Evolutionary conservation across 2,329 filamentous ascomycete genomes (phyloP), one percentile per base, ranked within the genome.

Genomic region (Rhinocladiella mackenziei): DNA sequence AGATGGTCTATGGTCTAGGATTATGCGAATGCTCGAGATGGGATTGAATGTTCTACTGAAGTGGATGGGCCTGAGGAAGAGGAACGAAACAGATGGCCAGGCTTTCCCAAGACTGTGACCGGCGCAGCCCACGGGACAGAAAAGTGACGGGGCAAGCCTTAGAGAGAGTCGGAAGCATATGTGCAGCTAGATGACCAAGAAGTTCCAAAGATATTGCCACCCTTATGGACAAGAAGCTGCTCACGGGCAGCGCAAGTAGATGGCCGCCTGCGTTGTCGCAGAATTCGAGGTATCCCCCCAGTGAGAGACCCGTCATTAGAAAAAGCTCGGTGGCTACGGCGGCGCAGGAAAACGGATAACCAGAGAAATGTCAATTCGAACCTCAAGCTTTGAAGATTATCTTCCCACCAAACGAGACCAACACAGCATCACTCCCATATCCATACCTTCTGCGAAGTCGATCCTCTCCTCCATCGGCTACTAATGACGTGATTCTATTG

Each of bases 401-500:
- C n/a, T n/a, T n/a, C n/a, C n/a, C 23, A 11, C 23, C 23, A 7
- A 26, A 11, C 23, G 7, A 26, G 7, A 26, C 23, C 23, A 26
- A 7, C 23, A 26, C 23, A 26, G 7, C 23, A 26, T 11, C 23
- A 26, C 23, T 26, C 23, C 23, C 11, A 7, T 26, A 7, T 26
- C 7, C 23, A 26, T 26, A 11, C 7, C 23, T 11, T 26, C 7
- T 7, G 23, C 23, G 7, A 11, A 7, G 7, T 26, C 7, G 11
- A 7, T 7, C 38, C 11, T n/a, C n/a, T n/a, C n/a, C n/a, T n/a
- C n/a, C n/a, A n/a, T n/a, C 19, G 43, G 44, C 22, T 43, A 20
- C 50, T 43, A 39, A 53, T 53, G 50, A 36, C 26, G 44, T 53
- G 38, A 47, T 15, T 7, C 9, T 25, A 3, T 18, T 6, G n/a